Base-by-base conservation (phyloP, 2,329 filamentous ascomycete genomes). In the Talaromyces marneffei region DNA sequence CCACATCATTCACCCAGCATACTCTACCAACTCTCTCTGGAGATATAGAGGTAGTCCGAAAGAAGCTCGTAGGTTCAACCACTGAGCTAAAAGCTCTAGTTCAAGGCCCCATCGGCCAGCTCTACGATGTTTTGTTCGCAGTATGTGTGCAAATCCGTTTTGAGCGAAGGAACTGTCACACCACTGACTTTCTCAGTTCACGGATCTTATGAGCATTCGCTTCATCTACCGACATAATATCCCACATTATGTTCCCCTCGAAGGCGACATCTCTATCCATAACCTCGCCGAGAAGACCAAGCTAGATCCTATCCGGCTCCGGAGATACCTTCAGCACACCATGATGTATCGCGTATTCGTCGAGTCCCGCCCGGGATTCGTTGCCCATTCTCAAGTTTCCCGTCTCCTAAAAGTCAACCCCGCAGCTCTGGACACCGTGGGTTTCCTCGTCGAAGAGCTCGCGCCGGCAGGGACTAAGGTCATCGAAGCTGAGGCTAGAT, bases 171-270 rank as follows among this genome's bases (percentile, higher is more conserved):
- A n/a, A n/a, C n/a, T n/a, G n/a, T n/a, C 6, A 16, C 16, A 33
- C 16, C 9, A 33, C 33, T 20, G 1, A 37, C 12, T 54, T 33
- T n/a, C n/a, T 18, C 27, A 53, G 48, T 53, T 53, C 29, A 53
- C n/a, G 9, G 48, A 53, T 53, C 48, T 53, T 12, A 29, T 53
- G 14, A 53, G 48, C 29, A 18, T 53, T 18, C 48, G 48, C 7
- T 53, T 53, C 16, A 53, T 53, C n/a, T 53, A 53, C 48, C 48
- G 48, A 33, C 33, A 53, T 35, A 53, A 53, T 20, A 29, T 53
- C 20, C 48, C 48, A 4, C 29, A 53, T 5, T 33, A 53, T 35
- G 48, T 53, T 20, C 48, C 48, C 7, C 27, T 33, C 3, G n/a
- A 33, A 18, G 29, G 48, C 10, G 48, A 53, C 8, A 33, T 53